Evolutionary conservation across 2,329 filamentous ascomycete genomes (phyloP).

Genomic region (Aspergillus intermedius): DNA sequence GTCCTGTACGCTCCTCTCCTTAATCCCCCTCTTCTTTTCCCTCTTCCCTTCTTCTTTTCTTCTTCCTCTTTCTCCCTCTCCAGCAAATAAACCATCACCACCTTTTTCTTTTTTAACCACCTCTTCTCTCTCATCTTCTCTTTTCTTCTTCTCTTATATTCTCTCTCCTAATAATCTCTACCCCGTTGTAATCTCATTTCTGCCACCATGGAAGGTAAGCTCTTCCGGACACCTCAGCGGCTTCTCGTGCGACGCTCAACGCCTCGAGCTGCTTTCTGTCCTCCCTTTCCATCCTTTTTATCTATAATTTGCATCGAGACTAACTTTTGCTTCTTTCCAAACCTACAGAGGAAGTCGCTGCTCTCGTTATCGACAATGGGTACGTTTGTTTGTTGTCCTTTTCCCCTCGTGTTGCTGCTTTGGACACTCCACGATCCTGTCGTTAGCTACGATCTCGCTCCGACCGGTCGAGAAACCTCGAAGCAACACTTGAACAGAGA

Average conservation of each 20-base stretch:
- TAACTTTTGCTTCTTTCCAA: constrained; percentile 33
- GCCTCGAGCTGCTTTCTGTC: constrained; percentile 8
- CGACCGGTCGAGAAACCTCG: background rate
- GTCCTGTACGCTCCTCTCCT: background rate
- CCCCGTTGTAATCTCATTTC: constrained; percentile 26
- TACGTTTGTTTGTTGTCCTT: constrained; percentile 55
- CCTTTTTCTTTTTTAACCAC: constrained; percentile 2
- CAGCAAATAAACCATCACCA: constrained; percentile 5
- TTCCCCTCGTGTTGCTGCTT: constrained; percentile 15
- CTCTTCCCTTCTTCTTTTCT: constrained; percentile 12
- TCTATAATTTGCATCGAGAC: constrained; percentile 16
- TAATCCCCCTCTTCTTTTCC: constrained; percentile 5
- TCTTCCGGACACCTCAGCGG: constrained; percentile 29
- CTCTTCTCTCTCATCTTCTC: constrained; percentile 23
- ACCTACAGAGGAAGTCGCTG: constrained; percentile 93
- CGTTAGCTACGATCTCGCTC: background rate
- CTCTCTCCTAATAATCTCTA: constrained; percentile 15
- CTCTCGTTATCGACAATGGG: constrained; percentile 99
- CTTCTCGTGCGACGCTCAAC: constrained; percentile 13
- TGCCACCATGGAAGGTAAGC: constrained; percentile 61
- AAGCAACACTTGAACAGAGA: too few species aligned
- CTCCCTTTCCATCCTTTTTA: constrained; percentile 7
- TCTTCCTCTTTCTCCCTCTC: constrained; percentile 18
- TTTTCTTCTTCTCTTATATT: constrained; percentile 28
- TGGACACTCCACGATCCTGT: constrained; percentile 4